Percentiles rank a stretch among this genome's conserved stretches.
Conservation (phyloP, 495 filamentous ascomycete species). For the Neohortaea acidophila region DNA sequence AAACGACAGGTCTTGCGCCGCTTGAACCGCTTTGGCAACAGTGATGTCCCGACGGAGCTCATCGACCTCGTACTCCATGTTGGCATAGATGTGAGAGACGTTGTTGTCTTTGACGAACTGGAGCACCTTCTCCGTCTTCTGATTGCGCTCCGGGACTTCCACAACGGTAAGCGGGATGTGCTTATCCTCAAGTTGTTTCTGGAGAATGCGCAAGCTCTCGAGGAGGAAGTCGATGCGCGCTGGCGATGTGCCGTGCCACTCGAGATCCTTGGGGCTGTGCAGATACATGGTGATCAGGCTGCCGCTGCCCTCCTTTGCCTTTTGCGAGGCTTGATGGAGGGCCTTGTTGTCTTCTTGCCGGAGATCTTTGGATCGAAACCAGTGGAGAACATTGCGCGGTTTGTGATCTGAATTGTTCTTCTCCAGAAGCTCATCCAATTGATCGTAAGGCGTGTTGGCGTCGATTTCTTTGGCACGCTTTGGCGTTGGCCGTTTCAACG, state of each 20-base stretch:
- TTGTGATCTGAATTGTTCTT: constrained; percentile 17
- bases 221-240: constrained; percentile 31
- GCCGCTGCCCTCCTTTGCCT: constrained; percentile 17
- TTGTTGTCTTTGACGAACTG: constrained; percentile 29
- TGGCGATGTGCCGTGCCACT: constrained; percentile 31
- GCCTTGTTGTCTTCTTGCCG: constrained; percentile 31
- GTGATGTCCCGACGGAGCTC: constrained; percentile 36
- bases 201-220: constrained; percentile 27
- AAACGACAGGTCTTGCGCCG: constrained; percentile 16
- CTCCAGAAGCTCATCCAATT: constrained; percentile 21
- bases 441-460: constrained; percentile 21
- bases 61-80: constrained; percentile 48
- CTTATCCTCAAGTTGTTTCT: constrained; percentile 26
- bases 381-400: constrained; percentile 25
- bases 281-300: constrained; percentile 28
- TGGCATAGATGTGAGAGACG: constrained; percentile 35
- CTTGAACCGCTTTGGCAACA: constrained; percentile 20
- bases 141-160: constrained; percentile 22
- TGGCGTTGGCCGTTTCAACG: constrained; percentile 28
- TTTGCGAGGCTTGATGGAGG: constrained; percentile 27
- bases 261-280: constrained; percentile 25
- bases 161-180: constrained; percentile 29
- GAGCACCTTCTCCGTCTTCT: constrained; percentile 23
- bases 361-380: constrained; percentile 31
- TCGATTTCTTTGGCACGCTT: constrained; percentile 34